Base-by-base conservation (phyloP, 2,329 filamentous ascomycete genomes). In the Xylaria hypoxylon region DNA sequence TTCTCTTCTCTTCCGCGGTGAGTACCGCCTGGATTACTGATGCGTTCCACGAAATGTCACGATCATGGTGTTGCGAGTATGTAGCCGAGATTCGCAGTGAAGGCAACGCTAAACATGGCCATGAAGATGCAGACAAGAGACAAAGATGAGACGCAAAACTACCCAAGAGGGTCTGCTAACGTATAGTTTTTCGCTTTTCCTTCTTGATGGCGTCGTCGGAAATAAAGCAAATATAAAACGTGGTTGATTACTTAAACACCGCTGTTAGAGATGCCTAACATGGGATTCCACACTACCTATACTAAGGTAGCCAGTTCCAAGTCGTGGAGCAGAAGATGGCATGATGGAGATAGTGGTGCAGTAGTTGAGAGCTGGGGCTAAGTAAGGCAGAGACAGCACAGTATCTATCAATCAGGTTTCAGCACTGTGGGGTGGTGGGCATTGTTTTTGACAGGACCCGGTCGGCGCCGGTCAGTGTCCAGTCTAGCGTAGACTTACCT, bases 51-150 rank as follows among this genome's bases (percentile, higher is more conserved):
- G 10, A 57, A 58, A 31, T n/a, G 53, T 42, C 35, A 48, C 38
- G 33, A 57, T 68, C 61, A 70, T 63, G 56, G 65, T 33, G 62
- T 61, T 47, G 59, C 58, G 19, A 55, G 52, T 24, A 57, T 40
- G 59, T 24, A 45, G 56, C 56, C 42, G 51, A 22, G 50, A 38
- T 47, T 15, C 26, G 52, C 40, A 45, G 42, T 47, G 40, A 52
- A 22, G 33, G 45, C 45, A 51, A 48, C 48, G 56, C 44, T 42
- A 53, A 50, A 55, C 45, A 65, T 51, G 28, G 42, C 52, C 42
- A 40, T 61, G 58, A 50, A 61, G 28, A 58, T 22, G 5, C 35
- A 38, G 48, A 42, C 13, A 42, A 35, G n/a, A 24, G 53, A 47
- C 62, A 33, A 58, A 45, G 61, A 42, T 24, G 22, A 42, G 52